Evolutionary conservation across 371 early-diverging fungal species (phyloP), one percentile per base, ranked within the genome.

Genomic region (Rhizomucor miehei): DNA sequence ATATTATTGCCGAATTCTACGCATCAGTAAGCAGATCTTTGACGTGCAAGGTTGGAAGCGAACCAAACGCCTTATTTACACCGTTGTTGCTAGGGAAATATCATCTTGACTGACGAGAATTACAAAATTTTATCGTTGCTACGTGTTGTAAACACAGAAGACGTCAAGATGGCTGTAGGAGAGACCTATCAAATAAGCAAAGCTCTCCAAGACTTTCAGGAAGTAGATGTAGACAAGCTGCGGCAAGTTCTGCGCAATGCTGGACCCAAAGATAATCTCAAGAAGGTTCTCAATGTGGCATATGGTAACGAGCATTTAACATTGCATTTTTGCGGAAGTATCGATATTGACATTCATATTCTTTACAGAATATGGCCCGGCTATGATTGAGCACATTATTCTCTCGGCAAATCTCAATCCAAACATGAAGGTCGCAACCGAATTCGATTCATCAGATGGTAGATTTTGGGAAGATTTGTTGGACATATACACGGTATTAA

Each of bases 1-100:
- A 98, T 58, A 69, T 98, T n/a, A 87, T 98, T 60, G 83, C 89
- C 55, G 98, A 98, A 73, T 93, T 97, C 56, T 98, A 94, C 65
- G 87, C 95, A 46, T 82, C 89, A 47, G 87, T 86, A 83, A 77
- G 74, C 46, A 8, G n/a, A 13, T 20, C 0, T 8, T 19, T 25
- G 23, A 11, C 1, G 25, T 12, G 9, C 4, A 6, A 1, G 29
- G 0, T 40, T 29, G 37, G 44, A 16, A 17, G 11, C 24, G 13
- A 12, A 51, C 0, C 3, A 6, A 29, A 11, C 14, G 16, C 13
- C 34, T 13, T 17, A n/a, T 10, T 34, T 1, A 25, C 16, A 17
- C 6, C n/a, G 3, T 48, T 36, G n/a, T 17, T 23, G 39, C 1
- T 67, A 87, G 79, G 99, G 99, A 5, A 99, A 99, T 73, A 83